These are phyloP conservation scores for Parachlorella kessleri DNA, from an alignment of 139 green algal species.

Conservation along the genomic window DNA sequence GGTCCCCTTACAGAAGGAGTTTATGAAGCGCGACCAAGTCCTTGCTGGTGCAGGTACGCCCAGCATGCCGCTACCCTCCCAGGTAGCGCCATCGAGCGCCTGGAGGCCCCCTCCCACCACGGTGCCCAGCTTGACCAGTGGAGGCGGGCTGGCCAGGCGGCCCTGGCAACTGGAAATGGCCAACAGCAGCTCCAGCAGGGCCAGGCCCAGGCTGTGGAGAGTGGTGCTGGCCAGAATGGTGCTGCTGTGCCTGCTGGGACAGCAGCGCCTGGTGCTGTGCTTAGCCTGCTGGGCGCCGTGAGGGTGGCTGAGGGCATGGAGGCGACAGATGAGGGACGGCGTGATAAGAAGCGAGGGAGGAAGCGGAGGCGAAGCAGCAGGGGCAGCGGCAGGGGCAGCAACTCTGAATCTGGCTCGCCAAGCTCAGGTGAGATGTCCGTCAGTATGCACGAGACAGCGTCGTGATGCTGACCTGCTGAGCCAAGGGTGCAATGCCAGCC, in stretches of 20 bases:
- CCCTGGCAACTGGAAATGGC: conserved; percentile 16
- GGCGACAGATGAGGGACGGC: not conserved
- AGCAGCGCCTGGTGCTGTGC: not conserved
- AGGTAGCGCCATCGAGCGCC: not conserved
- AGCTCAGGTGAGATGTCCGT: not conserved
- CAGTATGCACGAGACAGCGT: not conserved
- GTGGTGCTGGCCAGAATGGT: not conserved
- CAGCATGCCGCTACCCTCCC: conserved; percentile 16
- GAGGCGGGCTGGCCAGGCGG: not conserved
- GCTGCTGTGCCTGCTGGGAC: not conserved
- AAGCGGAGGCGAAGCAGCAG: conserved; percentile 1
- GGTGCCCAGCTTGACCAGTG: not conserved
- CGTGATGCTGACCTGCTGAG: not conserved
- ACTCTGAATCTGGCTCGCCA: not conserved
- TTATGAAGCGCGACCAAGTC: no score
- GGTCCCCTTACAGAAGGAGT: no score
- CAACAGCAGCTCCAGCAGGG: conserved; percentile 9
- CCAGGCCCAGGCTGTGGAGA: conserved; percentile 2
- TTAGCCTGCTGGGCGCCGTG: conserved; percentile 4
- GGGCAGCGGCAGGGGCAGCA: not conserved
- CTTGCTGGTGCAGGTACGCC: conserved; percentile 42
- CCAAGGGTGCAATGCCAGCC: not conserved
- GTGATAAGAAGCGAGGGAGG: not conserved
- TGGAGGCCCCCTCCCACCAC: not conserved
- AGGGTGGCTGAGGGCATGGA: not conserved